phyloP scores from a whole-genome alignment of 2,329 filamentous ascomycete genomes.

The Xylariaceae sp. region DNA sequence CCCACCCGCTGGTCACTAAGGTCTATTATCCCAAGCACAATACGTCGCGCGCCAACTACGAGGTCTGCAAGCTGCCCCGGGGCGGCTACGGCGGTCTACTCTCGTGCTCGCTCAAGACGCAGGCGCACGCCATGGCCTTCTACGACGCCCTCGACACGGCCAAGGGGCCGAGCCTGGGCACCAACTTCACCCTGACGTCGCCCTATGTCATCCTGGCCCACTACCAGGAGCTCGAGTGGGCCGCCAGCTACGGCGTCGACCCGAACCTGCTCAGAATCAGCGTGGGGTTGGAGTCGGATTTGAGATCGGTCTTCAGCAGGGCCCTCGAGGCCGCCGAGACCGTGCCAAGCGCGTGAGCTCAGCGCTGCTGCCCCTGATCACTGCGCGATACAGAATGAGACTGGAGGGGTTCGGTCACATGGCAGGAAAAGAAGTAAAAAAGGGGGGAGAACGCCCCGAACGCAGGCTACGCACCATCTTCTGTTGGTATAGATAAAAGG shows the following conservation, averaged over 20 bases:
- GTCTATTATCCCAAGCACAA: conserved; percentile 84
- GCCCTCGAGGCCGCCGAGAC: conserved; percentile 61
- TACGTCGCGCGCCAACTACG: conserved; percentile 64
- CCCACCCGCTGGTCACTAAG: conserved; percentile 58
- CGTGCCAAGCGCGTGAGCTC: background rate
- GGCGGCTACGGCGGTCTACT: conserved; percentile 88
- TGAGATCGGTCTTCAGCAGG: conserved; percentile 55
- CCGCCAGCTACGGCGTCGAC: conserved; percentile 71
- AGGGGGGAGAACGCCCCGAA: background rate
- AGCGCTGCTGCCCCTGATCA: too few relatives aligned
- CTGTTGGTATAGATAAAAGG: too few relatives aligned
- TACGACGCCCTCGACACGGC: conserved; percentile 80
- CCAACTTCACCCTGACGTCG: conserved; percentile 89
- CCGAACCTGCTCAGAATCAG: conserved; percentile 76
- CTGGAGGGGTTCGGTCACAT: background rate
- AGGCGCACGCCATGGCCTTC: conserved; percentile 67
- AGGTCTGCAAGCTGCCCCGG: conserved; percentile 62
- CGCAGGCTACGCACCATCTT: too few relatives aligned
- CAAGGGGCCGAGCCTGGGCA: conserved; percentile 91
- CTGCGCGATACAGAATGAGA: too few relatives aligned
- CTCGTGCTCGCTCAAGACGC: conserved; percentile 70
- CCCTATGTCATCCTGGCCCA: conserved; percentile 91
- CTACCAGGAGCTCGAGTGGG: conserved; percentile 90
- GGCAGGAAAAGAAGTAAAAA: background rate
- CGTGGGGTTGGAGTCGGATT: conserved; percentile 73